Evolutionary conservation across 495 filamentous ascomycete genomes (phyloP).

Genomic region (Hyphodiscus hymeniophilus): DNA sequence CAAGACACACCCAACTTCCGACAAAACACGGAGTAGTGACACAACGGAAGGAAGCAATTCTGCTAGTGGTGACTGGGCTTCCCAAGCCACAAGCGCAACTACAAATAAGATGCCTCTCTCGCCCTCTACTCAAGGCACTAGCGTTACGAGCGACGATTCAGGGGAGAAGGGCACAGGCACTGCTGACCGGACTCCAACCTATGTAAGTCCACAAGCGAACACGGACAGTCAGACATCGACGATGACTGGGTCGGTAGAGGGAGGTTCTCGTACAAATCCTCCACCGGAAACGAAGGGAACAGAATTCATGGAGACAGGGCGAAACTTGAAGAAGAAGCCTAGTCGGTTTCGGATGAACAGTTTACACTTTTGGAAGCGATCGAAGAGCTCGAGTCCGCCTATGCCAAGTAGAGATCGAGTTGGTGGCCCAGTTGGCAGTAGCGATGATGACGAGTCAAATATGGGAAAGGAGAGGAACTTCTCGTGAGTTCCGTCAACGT

Average conservation of each 20-base stretch:
- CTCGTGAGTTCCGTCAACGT: no score
- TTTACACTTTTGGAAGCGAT: conserved; percentile 21
- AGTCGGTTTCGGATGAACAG: conserved; percentile 23
- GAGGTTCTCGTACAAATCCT: background rate
- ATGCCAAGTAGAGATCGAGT: background rate
- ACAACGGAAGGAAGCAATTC: conserved; percentile 41
- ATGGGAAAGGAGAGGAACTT: no score
- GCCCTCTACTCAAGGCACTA: conserved; percentile 49
- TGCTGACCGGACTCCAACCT: conserved; percentile 5
- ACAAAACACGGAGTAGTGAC: conserved; percentile 41
- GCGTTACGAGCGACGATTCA: conserved; percentile 44
- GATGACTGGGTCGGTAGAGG: background rate
- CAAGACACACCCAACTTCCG: conserved; percentile 6
- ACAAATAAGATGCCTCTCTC: conserved; percentile 49
- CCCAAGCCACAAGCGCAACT: conserved; percentile 46
- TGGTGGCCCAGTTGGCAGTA: no score
- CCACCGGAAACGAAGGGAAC: conserved; percentile 1
- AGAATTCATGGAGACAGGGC: conserved; percentile 16
- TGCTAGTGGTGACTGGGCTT: conserved; percentile 40
- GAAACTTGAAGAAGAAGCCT: conserved; percentile 18
- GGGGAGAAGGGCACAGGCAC: background rate
- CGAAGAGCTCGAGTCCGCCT: conserved; percentile 20
- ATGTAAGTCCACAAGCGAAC: background rate
- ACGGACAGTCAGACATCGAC: background rate
- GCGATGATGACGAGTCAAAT: no score